Conservation (phyloP, 2,329 filamentous ascomycete genomes). For the Colletotrichum sp. region DNA sequence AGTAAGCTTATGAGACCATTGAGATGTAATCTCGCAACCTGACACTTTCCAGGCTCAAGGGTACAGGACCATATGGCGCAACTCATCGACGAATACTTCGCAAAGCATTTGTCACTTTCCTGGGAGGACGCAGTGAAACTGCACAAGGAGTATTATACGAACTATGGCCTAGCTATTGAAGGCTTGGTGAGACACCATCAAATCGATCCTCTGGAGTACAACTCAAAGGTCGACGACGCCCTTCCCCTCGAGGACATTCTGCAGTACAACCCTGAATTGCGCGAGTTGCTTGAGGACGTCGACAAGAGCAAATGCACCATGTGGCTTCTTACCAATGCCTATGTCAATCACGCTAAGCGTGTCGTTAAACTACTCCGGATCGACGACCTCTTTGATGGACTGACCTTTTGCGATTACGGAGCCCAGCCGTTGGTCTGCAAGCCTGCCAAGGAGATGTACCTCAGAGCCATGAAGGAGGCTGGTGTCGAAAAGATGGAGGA, state of each 20-base stretch:
- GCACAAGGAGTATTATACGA: slow-evolving; percentile 91
- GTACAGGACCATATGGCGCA: slow-evolving; percentile 90
- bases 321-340: slow-evolving; percentile 98
- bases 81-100: slow-evolving; percentile 73
- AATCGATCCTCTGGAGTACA: slow-evolving; percentile 95
- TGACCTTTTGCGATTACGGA: slow-evolving; percentile 93
- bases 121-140: slow-evolving; percentile 82
- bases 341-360: slow-evolving; percentile 83
- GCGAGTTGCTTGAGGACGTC: slow-evolving; percentile 79
- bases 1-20: slow-evolving; percentile 55
- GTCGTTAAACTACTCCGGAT: slow-evolving; percentile 83
- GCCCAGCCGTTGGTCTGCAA: slow-evolving; percentile 82
- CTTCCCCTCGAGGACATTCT: slow-evolving; percentile 86
- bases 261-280: slow-evolving; percentile 76
- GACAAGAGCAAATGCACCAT: slow-evolving; percentile 83
- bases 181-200: slow-evolving; percentile 92
- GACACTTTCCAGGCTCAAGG: slow-evolving; percentile 62
- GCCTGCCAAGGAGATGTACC: slow-evolving; percentile 81
- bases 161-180: slow-evolving; percentile 97
- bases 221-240: slow-evolving; percentile 92
- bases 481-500: slow-evolving; percentile 69
- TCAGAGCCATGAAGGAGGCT: slow-evolving; percentile 87
- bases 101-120: slow-evolving; percentile 74
- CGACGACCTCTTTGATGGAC: slow-evolving; percentile 90
- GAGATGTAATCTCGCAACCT: neutral